Evolutionary conservation across 1,284 basidiomycete species (phyloP).

Genomic region (Abortiporus biennis): DNA sequence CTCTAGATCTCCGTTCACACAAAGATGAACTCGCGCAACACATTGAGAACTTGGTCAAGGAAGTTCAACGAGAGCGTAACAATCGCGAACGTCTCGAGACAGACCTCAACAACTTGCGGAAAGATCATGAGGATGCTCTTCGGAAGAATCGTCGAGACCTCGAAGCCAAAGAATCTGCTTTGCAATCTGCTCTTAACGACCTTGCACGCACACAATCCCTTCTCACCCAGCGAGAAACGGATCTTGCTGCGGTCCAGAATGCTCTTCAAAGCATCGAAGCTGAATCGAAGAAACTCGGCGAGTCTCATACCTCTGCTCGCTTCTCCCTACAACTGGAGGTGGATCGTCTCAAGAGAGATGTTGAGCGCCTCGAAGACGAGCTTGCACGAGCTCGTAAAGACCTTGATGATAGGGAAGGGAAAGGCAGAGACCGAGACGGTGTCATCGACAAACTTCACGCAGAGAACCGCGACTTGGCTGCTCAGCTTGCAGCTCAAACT

Average conservation of each 20-base stretch:
- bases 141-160: constrained; percentile 53
- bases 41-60: constrained; percentile 67
- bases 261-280: constrained; percentile 62
- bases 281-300: constrained; percentile 71
- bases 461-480: constrained; percentile 74
- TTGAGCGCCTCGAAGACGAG: constrained; percentile 79
- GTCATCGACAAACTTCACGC: constrained; percentile 68
- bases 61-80: constrained; percentile 50
- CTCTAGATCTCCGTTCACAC: constrained; percentile 52
- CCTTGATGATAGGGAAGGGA: constrained; percentile 60
- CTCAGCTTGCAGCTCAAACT: constrained; percentile 74
- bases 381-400: constrained; percentile 71
- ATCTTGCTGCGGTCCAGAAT: constrained; percentile 70
- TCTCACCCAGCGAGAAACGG: constrained; percentile 62
- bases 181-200: constrained; percentile 56
- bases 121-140: constrained; percentile 46
- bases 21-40: constrained; percentile 75
- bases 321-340: constrained; percentile 90
- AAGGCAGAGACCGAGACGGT: constrained; percentile 62
- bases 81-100: constrained; percentile 15
- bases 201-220: constrained; percentile 55
- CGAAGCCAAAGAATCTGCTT: constrained; percentile 62
- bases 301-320: constrained; percentile 75
- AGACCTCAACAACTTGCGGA: constrained; percentile 48
- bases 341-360: constrained; percentile 82